A percentile compares a stretch with the other conserved stretches of the same genome.
phyloP scores from a whole-genome alignment of 2,329 filamentous ascomycete species.

The Escovopsis sp. region DNA sequence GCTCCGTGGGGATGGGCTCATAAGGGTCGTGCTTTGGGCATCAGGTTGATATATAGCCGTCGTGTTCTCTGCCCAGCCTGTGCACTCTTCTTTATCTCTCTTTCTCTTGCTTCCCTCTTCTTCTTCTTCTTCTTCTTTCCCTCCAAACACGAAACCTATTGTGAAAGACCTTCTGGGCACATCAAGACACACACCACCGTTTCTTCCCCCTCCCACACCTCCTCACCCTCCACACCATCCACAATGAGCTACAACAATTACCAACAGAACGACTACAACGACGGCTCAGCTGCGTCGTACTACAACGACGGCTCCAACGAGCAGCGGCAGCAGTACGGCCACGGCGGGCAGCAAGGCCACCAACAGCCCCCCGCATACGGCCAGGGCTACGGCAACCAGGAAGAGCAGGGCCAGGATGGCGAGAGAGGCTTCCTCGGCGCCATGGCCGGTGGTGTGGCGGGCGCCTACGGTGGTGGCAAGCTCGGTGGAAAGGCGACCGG shows the following conservation, averaged over 20 bases:
- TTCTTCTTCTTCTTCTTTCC: background rate
- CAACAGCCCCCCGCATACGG: background rate
- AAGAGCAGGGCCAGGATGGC: slow-evolving; percentile 15
- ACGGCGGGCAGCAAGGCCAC: background rate
- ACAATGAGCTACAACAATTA: slow-evolving; percentile 4
- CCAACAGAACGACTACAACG: background rate
- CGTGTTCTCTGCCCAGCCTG: too few relatives aligned
- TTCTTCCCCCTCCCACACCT: background rate
- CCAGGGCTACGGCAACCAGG: slow-evolving; percentile 1
- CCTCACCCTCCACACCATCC: background rate
- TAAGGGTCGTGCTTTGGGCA: too few relatives aligned
- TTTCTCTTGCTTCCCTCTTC: too few relatives aligned
- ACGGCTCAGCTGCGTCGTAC: background rate
- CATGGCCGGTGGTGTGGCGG: slow-evolving; percentile 23
- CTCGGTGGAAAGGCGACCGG: slow-evolving; percentile 15
- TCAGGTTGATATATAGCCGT: too few relatives aligned
- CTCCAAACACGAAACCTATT: too few relatives aligned
- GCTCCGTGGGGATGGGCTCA: too few relatives aligned
- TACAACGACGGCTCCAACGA: slow-evolving; percentile 2
- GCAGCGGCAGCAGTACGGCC: slow-evolving; percentile 3
- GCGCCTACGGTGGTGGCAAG: slow-evolving; percentile 25
- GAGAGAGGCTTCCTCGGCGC: slow-evolving; percentile 27
- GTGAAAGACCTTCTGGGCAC: background rate
- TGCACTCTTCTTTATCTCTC: too few relatives aligned
- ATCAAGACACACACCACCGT: background rate